Evolutionary conservation across 345 rosid species (phyloP).

Genomic region (Eucalyptus cloeziana): DNA sequence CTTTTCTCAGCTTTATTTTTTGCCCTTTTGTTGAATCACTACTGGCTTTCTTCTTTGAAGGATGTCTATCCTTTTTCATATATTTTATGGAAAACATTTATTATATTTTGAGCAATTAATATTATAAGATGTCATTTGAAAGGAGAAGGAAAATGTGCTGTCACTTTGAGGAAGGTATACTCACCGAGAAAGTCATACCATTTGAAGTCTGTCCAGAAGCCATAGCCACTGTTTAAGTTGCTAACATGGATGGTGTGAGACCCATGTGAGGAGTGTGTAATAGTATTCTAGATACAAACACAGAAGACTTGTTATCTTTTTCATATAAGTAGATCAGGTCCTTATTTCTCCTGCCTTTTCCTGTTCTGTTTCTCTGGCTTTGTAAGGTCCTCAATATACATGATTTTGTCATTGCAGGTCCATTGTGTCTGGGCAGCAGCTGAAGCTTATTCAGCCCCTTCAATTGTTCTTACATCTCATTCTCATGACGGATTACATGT

Average conservation of each 20-base stretch:
- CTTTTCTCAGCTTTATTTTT: background rate
- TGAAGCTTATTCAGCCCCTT: constrained; percentile 99
- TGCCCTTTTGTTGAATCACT: background rate
- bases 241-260: background rate
- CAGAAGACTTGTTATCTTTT: background rate
- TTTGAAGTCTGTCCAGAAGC: background rate
- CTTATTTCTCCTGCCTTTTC: background rate
- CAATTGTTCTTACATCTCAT: constrained; percentile 82
- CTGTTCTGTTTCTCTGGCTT: background rate
- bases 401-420: constrained; percentile 30
- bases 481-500: constrained; percentile 80
- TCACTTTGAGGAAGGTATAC: background rate
- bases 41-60: background rate
- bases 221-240: background rate
- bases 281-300: background rate
- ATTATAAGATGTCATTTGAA: background rate
- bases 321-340: background rate
- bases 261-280: background rate
- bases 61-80: background rate
- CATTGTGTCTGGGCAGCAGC: constrained; percentile 99
- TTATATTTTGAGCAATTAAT: background rate
- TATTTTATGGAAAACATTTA: background rate
- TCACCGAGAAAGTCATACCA: background rate
- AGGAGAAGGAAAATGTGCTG: background rate
- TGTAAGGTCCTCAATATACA: background rate